A percentile compares a stretch with the other conserved stretches of the same genome.
These are phyloP conservation scores for Luffa aegyptiaca DNA, from an alignment of 306 rosid species.

Conservation along the genomic window DNA sequence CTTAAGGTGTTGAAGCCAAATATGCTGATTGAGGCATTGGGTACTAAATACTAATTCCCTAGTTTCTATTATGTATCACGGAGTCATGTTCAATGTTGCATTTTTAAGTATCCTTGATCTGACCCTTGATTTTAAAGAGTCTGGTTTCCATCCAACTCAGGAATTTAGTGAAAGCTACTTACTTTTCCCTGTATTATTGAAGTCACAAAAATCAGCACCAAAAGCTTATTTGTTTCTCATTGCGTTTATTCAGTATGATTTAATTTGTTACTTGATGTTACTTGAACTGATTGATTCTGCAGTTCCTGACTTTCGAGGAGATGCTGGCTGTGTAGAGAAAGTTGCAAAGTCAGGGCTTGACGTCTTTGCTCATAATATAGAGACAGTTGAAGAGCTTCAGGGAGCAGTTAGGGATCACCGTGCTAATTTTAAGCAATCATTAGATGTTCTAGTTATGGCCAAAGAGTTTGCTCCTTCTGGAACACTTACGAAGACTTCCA, in stretches of 20 bases:
- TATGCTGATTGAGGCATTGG: constrained; percentile 88
- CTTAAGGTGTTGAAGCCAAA: constrained; percentile 79
- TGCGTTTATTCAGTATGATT: neutral
- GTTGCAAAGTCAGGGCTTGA: constrained; percentile 89
- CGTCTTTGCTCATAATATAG: constrained; percentile 96
- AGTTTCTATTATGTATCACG: neutral
- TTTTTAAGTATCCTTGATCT: neutral
- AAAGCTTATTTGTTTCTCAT: neutral
- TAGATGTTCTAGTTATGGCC: constrained; percentile 89
- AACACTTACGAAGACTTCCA: constrained; percentile 89
- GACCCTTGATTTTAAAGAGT: neutral
- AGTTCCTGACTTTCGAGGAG: constrained; percentile 99
- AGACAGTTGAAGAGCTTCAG: constrained; percentile 98
- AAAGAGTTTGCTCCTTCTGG: constrained; percentile 77
- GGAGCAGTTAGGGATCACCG: constrained; percentile 74
- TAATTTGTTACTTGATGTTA: constrained; percentile 8
- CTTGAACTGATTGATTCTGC: constrained; percentile 16
- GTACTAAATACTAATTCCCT: constrained; percentile 43
- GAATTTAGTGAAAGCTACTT: neutral
- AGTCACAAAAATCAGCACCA: neutral
- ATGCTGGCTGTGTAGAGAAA: constrained; percentile 57
- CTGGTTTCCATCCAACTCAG: neutral
- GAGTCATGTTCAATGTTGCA: neutral
- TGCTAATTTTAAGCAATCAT: constrained; percentile 85
- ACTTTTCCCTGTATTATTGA: neutral